Conservation (phyloP, 306 rosid genomes). For the Cucurbita ficifolia region DNA sequence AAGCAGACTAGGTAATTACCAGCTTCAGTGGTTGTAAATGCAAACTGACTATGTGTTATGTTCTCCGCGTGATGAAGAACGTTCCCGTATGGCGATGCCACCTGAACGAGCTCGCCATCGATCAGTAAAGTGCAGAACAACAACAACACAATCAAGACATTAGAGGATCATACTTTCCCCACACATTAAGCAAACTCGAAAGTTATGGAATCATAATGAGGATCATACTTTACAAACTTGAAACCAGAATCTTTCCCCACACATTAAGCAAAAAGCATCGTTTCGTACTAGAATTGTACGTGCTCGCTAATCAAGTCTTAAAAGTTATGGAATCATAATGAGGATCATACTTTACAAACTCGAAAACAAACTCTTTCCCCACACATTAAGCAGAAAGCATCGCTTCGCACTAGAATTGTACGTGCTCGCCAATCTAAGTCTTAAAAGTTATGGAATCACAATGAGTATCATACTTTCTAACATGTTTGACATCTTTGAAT, state of each 20-base stretch:
- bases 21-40: conserved; percentile 75
- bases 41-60: conserved; percentile 63
- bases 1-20: conserved; percentile 88
- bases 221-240: too few relatives aligned
- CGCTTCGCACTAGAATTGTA: too few relatives aligned
- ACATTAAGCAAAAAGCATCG: neutral
- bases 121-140: conserved; percentile 6
- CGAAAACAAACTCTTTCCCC: neutral
- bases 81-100: conserved; percentile 84
- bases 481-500: neutral
- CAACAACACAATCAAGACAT: neutral
- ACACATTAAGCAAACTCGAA: too few relatives aligned
- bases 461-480: too few relatives aligned
- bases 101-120: conserved; percentile 21
- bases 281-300: neutral
- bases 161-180: neutral
- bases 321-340: neutral
- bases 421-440: too few relatives aligned
- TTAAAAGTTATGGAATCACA: too few relatives aligned
- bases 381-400: too few relatives aligned
- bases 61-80: conserved; percentile 53
- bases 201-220: too few relatives aligned
- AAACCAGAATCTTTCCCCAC: too few relatives aligned
- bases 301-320: neutral
- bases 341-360: too few relatives aligned